Evolutionary conservation across 352 stramenopile species (phyloP).

Genomic region (Phytophthora fragariae): DNA sequence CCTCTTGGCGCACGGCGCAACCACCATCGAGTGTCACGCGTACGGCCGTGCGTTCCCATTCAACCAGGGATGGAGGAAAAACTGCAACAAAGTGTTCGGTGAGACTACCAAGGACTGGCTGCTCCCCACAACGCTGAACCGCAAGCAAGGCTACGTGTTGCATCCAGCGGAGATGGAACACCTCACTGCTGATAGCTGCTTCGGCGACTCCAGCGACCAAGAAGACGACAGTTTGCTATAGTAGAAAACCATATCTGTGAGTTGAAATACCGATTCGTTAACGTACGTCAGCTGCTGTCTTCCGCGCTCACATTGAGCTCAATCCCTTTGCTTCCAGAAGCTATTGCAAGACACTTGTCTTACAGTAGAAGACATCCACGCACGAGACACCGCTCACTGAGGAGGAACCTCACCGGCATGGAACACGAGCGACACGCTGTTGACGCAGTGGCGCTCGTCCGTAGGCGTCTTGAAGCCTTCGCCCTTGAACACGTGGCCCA

Average conservation of each 20-base stretch:
- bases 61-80: slow-evolving; percentile 70
- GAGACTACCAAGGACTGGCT: slow-evolving; percentile 62
- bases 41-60: slow-evolving; percentile 74
- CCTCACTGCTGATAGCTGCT: slow-evolving; percentile 51
- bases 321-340: slow-evolving; percentile 7
- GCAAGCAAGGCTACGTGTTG: slow-evolving; percentile 35
- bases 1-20: slow-evolving; percentile 69
- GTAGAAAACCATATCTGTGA: slow-evolving; percentile 11
- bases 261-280: slow-evolving; percentile 32
- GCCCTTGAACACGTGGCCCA: slow-evolving; percentile 93
- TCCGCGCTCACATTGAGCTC: slow-evolving; percentile 20
- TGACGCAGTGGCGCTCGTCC: slow-evolving; percentile 92
- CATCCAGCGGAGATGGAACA: slow-evolving; percentile 59
- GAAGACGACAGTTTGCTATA: slow-evolving; percentile 72
- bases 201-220: slow-evolving; percentile 55
- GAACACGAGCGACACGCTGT: slow-evolving; percentile 91
- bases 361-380: slow-evolving; percentile 8
- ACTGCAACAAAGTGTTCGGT: slow-evolving; percentile 64
- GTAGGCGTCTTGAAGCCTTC: slow-evolving; percentile 90
- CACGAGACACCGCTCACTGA: slow-evolving; percentile 32
- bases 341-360: neutral
- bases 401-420: slow-evolving; percentile 63
- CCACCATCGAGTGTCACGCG: slow-evolving; percentile 83
- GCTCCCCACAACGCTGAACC: slow-evolving; percentile 47
- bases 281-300: slow-evolving; percentile 2